Evolutionary conservation across 148 eudicot species (phyloP).

Genomic region (Rhododendron kiyosumense): DNA sequence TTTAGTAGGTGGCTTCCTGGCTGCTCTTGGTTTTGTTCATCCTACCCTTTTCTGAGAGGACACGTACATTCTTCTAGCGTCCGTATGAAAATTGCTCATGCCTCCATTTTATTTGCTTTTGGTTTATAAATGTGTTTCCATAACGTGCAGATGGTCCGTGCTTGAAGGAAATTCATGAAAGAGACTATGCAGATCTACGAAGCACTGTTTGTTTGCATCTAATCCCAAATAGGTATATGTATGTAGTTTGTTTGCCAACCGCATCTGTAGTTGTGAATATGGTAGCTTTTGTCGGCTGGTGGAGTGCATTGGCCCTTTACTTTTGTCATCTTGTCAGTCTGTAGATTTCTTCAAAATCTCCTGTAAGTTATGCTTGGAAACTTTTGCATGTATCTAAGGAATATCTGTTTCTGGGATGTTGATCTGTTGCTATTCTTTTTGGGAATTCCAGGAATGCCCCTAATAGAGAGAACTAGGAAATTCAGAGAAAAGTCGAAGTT

Average conservation of each 20-base stretch:
- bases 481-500: neutral
- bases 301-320: neutral
- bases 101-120: neutral
- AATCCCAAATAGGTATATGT: neutral
- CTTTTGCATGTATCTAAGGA: neutral
- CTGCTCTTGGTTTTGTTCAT: neutral
- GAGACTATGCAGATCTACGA: neutral
- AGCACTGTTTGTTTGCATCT: neutral
- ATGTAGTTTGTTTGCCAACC: slow-evolving; percentile 1
- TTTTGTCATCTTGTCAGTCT: neutral
- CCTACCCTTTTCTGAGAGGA: neutral
- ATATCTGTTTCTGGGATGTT: neutral
- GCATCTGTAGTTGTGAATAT: slow-evolving; percentile 17
- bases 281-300: neutral
- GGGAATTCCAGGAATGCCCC: neutral
- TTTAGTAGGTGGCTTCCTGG: neutral
- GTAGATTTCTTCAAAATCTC: neutral
- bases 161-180: slow-evolving; percentile 12
- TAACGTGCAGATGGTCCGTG: slow-evolving; percentile 30
- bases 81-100: neutral
- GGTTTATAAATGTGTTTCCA: neutral
- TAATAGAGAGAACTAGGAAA: neutral
- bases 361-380: neutral
- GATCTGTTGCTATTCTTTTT: neutral
- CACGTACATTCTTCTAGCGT: neutral